A percentile compares a stretch with the other conserved stretches of the same genome.
Conservation (phyloP, 352 stramenopile genomes). For the Phytophthora capsici region DNA sequence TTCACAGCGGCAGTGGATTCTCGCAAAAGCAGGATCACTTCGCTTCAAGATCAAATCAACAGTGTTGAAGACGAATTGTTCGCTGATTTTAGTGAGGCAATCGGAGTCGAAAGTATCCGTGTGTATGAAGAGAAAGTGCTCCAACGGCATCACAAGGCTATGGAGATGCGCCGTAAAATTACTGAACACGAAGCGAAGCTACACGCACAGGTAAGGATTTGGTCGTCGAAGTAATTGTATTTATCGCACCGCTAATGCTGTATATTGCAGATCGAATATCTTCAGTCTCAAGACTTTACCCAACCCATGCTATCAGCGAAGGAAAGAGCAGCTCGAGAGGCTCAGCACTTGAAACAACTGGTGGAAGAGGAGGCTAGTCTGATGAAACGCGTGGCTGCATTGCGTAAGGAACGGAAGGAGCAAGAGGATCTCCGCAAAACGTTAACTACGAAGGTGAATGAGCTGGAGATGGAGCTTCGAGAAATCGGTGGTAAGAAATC, state of each 20-base stretch:
- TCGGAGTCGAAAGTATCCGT: conserved; percentile 85
- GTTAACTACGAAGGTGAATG: conserved; percentile 49
- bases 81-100: conserved; percentile 73
- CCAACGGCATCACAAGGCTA: conserved; percentile 79
- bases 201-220: conserved; percentile 65
- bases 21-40: conserved; percentile 47
- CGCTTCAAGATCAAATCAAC: conserved; percentile 71
- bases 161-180: conserved; percentile 76
- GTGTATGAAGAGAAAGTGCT: conserved; percentile 95
- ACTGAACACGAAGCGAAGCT: conserved; percentile 86
- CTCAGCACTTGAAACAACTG: conserved; percentile 59
- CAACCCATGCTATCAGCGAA: conserved; percentile 53
- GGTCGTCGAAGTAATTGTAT: neutral
- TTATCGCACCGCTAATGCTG: conserved; percentile 9
- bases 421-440: conserved; percentile 47
- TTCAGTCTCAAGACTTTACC: conserved; percentile 72
- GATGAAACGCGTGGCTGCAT: conserved; percentile 46
- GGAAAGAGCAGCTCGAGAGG: conserved; percentile 53
- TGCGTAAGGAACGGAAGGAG: conserved; percentile 85
- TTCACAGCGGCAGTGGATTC: conserved; percentile 60
- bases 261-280: conserved; percentile 58
- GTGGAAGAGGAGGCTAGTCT: conserved; percentile 56
- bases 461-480: conserved; percentile 71
- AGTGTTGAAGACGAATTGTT: conserved; percentile 89
- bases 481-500: conserved; percentile 64